These are phyloP conservation scores for Curvularia eragrostidis DNA, from an alignment of 2,329 filamentous ascomycete species.

Conservation along the genomic window DNA sequence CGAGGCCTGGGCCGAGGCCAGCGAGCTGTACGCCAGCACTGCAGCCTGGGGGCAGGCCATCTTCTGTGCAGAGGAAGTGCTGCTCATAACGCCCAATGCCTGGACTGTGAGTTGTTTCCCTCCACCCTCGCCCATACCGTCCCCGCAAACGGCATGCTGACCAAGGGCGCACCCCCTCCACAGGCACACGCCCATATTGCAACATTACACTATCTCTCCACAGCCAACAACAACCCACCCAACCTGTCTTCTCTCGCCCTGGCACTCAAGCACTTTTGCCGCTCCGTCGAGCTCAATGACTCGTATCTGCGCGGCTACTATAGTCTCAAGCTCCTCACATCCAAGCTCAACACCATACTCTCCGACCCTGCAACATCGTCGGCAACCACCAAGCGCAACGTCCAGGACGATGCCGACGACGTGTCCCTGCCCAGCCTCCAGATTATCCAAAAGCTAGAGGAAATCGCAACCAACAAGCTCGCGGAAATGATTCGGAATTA, in stretches of 20 bases:
- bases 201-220: constrained; percentile 78
- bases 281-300: constrained; percentile 92
- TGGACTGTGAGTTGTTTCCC: constrained; percentile 76
- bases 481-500: constrained; percentile 74
- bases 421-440: constrained; percentile 61
- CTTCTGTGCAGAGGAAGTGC: constrained; percentile 87
- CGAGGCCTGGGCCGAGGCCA: constrained; percentile 91
- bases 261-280: constrained; percentile 82
- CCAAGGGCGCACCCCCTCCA: constrained; percentile 8
- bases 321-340: constrained; percentile 77
- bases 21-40: constrained; percentile 82
- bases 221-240: constrained; percentile 34
- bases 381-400: constrained; percentile 35
- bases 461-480: constrained; percentile 75
- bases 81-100: constrained; percentile 85
- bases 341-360: constrained; percentile 43
- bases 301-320: constrained; percentile 92
- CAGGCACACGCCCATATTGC: constrained; percentile 87
- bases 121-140: constrained; percentile 14
- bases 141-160: neutral
- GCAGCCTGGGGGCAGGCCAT: constrained; percentile 83
- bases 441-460: constrained; percentile 72
- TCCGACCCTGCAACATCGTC: constrained; percentile 24
- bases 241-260: constrained; percentile 63
- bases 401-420: constrained; percentile 49